Base-by-base conservation (phyloP, 306 rosid genomes). In the Cicer arietinum region DNA sequence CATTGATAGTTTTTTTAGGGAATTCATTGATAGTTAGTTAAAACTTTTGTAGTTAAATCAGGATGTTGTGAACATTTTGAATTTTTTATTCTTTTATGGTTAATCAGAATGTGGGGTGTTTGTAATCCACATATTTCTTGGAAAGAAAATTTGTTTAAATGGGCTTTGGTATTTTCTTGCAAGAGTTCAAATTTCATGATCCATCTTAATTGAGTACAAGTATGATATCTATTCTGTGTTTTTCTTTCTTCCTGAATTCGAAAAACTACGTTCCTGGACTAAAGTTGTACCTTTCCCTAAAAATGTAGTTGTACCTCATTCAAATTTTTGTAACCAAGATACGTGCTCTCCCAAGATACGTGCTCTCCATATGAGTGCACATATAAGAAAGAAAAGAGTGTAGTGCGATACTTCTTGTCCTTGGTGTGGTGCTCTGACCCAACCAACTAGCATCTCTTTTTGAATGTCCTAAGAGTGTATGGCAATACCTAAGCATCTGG, bases 11-110 rank as follows among this genome's bases (percentile, higher is more conserved):
- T 53, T 30, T 30, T 30, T 30, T 30, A 30, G 37, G 37, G 69
- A 70, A 54, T 68, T 76, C 56, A 56, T 78, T 73, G 68, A 47
- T 79, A 65, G 72, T 41, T 53, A 37, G 68, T 56, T 48, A 66
- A 25, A 43, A 54, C 65, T 25, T 8, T 22, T 50, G 50, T 13
- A 22, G 54, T 59, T 71, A 60, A 56, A 7, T 48, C 65, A 77
- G 70, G 61, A 69, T 30, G 39, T 45, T 50, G 20, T 17, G 63
- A n/a, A 35, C 82, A 25, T 45, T 65, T 77, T 65, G 75, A 53
- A 6, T 30, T 3, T 30, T 30, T 30, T 30, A 30, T 61, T 73
- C 73, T 30, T 37, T 61, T 39, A 13, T 37, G 46, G 43, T 67
- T 67, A 60, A 59, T 66, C 75, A 60, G 30, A 37, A 58, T 35